Percentiles rank a stretch among this genome's conserved stretches.
Evolutionary conservation across 495 filamentous ascomycete species (phyloP).

Genomic region (Xylaria acuta): DNA sequence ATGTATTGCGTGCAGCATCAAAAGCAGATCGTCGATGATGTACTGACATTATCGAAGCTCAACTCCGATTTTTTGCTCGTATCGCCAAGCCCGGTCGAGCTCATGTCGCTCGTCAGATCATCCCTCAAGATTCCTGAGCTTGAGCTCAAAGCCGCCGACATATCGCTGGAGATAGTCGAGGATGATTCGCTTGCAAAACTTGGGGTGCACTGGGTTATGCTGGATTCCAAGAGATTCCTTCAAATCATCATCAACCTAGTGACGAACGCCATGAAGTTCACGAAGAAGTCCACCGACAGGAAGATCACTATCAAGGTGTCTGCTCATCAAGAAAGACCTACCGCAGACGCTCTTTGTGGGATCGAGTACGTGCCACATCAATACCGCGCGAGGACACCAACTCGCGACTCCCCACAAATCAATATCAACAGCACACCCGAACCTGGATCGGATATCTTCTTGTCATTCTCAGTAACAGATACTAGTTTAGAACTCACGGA

Average conservation of each 20-base stretch:
- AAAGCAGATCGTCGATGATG: constrained; percentile 80
- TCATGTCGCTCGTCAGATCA: not conserved
- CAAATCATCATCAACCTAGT: not conserved
- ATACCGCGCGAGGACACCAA: not conserved
- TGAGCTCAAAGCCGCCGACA: not conserved
- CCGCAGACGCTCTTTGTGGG: not conserved
- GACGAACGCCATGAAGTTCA: not conserved
- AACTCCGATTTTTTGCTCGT: constrained; percentile 59
- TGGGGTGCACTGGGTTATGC: not conserved
- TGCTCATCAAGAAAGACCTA: not conserved
- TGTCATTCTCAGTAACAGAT: not conserved
- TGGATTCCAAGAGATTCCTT: not conserved
- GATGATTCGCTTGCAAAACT: not conserved
- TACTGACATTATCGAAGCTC: constrained; percentile 79
- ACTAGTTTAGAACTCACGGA: not conserved
- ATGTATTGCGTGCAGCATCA: constrained; percentile 77
- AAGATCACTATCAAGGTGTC: not conserved
- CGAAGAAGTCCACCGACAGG: not conserved
- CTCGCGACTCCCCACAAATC: not conserved
- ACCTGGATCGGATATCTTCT: not conserved
- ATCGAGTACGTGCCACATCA: not conserved
- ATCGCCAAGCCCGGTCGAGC: not conserved
- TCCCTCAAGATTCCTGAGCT: not conserved
- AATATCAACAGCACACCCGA: not conserved
- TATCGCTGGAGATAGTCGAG: not conserved